A percentile compares a stretch with the other conserved stretches of the same genome.
phyloP scores from a whole-genome alignment of 257 asterid species.

The Jacaranda mimosifolia region DNA sequence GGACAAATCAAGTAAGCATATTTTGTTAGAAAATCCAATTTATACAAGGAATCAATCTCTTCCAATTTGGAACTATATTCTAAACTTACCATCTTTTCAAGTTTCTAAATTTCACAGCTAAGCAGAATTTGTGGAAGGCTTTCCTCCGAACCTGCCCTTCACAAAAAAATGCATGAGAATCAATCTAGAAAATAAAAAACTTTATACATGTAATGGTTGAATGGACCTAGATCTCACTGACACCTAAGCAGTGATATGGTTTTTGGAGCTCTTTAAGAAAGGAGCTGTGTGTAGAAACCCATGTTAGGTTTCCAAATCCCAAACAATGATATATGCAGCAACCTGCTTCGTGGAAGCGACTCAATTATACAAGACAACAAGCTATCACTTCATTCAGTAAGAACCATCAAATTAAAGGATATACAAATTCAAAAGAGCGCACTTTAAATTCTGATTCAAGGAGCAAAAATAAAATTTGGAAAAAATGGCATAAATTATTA shows the following conservation, averaged over 20 bases:
- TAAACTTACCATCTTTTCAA: constrained; percentile 39
- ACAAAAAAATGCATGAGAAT: constrained; percentile 3
- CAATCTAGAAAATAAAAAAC: background rate
- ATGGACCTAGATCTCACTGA: background rate
- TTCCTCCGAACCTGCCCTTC: constrained; percentile 26
- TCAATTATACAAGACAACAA: background rate
- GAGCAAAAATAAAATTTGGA: background rate
- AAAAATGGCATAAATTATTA: background rate
- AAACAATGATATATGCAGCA: background rate
- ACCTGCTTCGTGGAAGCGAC: background rate
- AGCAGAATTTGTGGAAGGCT: background rate
- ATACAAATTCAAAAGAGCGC: background rate
- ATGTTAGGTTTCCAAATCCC: background rate
- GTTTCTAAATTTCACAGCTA: constrained; percentile 10
- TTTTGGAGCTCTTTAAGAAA: background rate
- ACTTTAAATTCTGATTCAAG: background rate
- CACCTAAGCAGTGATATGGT: background rate
- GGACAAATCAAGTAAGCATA: background rate
- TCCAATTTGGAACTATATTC: background rate
- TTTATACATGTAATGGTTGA: background rate
- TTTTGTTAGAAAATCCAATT: background rate
- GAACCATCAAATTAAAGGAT: background rate
- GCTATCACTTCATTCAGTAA: background rate
- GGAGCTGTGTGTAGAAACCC: too few relatives aligned
- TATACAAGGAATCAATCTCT: background rate